Conservation (phyloP, 1,284 basidiomycete genomes). For the Testicularia cyperi region DNA sequence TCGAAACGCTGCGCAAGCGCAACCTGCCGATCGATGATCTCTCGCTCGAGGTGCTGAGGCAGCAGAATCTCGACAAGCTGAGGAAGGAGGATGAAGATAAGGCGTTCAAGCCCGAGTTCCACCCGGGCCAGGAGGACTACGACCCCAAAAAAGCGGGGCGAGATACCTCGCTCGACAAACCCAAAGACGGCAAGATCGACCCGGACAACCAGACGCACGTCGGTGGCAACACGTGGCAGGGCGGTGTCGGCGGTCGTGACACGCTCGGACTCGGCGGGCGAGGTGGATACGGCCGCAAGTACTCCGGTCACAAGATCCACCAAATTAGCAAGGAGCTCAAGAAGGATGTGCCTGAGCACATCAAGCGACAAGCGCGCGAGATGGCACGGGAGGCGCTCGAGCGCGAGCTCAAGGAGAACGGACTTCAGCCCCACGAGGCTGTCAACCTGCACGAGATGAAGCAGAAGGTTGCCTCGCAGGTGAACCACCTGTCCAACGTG, state of each 20-base stretch:
- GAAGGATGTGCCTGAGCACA: conserved; percentile 58
- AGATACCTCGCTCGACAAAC: conserved; percentile 47
- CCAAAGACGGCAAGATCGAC: conserved; percentile 60
- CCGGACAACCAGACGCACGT: conserved; percentile 55
- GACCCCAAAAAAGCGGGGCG: conserved; percentile 39
- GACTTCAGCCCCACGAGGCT: conserved; percentile 57
- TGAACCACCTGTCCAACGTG: conserved; percentile 50
- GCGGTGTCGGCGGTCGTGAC: conserved; percentile 60
- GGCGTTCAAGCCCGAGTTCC: conserved; percentile 41
- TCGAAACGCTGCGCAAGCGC: conserved; percentile 50
- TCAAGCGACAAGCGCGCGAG: conserved; percentile 58
- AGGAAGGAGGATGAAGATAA: conserved; percentile 14
- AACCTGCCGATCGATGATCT: conserved; percentile 49
- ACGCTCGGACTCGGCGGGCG: conserved; percentile 60
- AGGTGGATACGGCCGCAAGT: conserved; percentile 54
- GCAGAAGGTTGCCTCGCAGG: conserved; percentile 49
- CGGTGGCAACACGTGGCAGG: conserved; percentile 61
- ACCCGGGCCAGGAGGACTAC: conserved; percentile 34
- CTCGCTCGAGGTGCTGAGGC: conserved; percentile 44
- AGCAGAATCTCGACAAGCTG: conserved; percentile 25
- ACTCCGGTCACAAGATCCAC: conserved; percentile 57
- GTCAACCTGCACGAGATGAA: conserved; percentile 53
- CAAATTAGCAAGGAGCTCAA: conserved; percentile 59
- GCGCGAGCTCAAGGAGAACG: conserved; percentile 56
- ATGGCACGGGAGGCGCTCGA: conserved; percentile 60